Percentiles rank a stretch among this genome's conserved stretches.
phyloP scores from a whole-genome alignment of 495 filamentous ascomycete genomes.

The Trichoderma asperelloides region DNA sequence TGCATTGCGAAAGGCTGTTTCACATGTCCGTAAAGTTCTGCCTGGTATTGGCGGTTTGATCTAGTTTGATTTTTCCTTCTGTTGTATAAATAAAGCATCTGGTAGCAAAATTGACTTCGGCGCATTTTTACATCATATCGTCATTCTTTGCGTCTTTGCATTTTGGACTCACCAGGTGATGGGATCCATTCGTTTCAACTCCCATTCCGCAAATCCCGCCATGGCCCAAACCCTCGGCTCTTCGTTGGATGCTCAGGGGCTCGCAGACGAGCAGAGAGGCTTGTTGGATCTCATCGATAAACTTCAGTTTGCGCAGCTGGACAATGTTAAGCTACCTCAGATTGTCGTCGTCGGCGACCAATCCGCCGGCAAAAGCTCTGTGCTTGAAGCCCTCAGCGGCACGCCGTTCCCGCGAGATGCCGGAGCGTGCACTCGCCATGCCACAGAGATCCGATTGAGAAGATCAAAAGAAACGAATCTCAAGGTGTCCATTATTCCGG shows the following conservation, averaged over 20 bases:
- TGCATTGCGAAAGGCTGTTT: too few relatives aligned
- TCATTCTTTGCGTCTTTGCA: neutral
- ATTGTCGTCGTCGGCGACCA: conserved; percentile 69
- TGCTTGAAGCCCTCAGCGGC: conserved; percentile 63
- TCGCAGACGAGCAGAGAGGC: conserved; percentile 26
- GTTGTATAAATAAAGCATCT: too few relatives aligned
- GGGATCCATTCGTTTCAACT: neutral
- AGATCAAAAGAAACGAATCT: conserved; percentile 36
- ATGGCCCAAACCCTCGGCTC: conserved; percentile 20
- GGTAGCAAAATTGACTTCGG: neutral
- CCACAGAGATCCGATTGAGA: conserved; percentile 47
- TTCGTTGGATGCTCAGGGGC: conserved; percentile 26
- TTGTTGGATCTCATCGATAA: conserved; percentile 33
- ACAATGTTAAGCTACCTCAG: conserved; percentile 50
- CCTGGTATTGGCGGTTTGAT: neutral
- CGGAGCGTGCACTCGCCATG: conserved; percentile 58
- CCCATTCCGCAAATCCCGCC: neutral
- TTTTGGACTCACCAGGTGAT: neutral
- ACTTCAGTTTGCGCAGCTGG: conserved; percentile 31
- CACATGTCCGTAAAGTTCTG: neutral
- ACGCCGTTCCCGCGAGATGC: conserved; percentile 60
- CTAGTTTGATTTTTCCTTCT: too few relatives aligned
- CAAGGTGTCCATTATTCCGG: conserved; percentile 44
- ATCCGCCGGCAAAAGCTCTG: conserved; percentile 64
- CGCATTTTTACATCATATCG: neutral